Base-by-base conservation (phyloP, 495 filamentous ascomycete species). In the Rhizodiscina lignyota region DNA sequence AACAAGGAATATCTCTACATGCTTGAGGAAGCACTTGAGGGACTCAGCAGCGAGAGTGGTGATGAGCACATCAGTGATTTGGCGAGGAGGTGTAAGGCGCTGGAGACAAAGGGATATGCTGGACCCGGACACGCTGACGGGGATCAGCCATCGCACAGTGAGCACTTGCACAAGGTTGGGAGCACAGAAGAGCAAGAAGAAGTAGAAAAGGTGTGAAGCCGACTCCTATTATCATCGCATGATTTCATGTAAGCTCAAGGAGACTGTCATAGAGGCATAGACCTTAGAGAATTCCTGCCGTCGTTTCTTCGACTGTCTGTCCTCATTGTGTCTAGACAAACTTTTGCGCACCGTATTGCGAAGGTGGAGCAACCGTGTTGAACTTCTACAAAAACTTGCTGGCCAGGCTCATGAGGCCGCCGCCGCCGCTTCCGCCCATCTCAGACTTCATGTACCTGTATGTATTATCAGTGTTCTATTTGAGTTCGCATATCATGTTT, bases 1-100 rank as follows among this genome's bases (percentile, higher is more conserved):
- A 96, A 96, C 52, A 72, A 64, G 34, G 87, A 96, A 47, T 99
- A 99, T 62, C 63, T 99, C 21, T 83, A 78, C 49, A 59, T 75
- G 42, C 58, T 99, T 26, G 82, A 94, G 57, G 65, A 63, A 50
- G 77, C 81, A 10, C 66, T 99, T 38, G 61, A 74, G 40, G 72
- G 68, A 13, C 59, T 96, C 29, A 79, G 83, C 37, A 55, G 67
- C 8, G 85, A 81, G 30, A 83, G 73, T 48, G 81, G 74, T 6
- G 91, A 99, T 63, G 70, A 64, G 36, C 87, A 99, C 67, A 71
- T 99, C 19, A 52, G 41, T 46, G 56, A 59, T 53, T 39, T 81
- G 43, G 70, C 70, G 15, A 44, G 61, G 37, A 60, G 75, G 40
- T 59, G 73, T 28, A 57, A 70, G 50, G 59, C 55, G 37, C 49